phyloP scores from a whole-genome alignment of 2,329 filamentous ascomycete genomes.

The Ophiostoma triangulosporum region DNA sequence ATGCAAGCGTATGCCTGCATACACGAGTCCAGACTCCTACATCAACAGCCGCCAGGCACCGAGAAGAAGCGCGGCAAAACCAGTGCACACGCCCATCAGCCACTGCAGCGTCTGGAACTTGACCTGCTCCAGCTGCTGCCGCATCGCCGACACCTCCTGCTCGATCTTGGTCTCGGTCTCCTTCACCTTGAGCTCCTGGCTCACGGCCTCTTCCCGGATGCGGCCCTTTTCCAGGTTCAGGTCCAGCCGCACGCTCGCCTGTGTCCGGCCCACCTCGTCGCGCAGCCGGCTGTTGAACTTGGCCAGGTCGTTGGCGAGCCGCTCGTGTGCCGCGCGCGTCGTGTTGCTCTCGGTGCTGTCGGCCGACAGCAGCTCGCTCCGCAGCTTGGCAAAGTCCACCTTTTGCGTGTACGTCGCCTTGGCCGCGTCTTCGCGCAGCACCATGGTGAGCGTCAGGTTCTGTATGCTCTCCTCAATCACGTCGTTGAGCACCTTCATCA shows the following conservation, averaged over 20 bases:
- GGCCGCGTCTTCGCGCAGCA: slow-evolving; percentile 82
- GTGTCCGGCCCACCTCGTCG: slow-evolving; percentile 88
- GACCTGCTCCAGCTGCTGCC: slow-evolving; percentile 88
- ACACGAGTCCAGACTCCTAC: slow-evolving; percentile 22
- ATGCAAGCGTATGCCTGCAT: background rate
- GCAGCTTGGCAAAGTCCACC: slow-evolving; percentile 94
- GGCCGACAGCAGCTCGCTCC: slow-evolving; percentile 81
- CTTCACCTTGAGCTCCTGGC: slow-evolving; percentile 95
- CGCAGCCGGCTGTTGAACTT: slow-evolving; percentile 81
- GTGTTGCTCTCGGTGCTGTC: slow-evolving; percentile 85
- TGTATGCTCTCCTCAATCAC: slow-evolving; percentile 98
- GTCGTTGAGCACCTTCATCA: slow-evolving; percentile 95
- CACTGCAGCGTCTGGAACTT: slow-evolving; percentile 98
- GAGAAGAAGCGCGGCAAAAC: slow-evolving; percentile 51
- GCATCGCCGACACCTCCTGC: slow-evolving; percentile 81
- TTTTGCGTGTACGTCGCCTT: slow-evolving; percentile 75
- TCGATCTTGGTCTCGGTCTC: slow-evolving; percentile 98
- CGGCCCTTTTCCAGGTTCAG: slow-evolving; percentile 93
- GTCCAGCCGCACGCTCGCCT: slow-evolving; percentile 83
- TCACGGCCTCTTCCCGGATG: slow-evolving; percentile 90
- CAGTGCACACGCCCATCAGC: slow-evolving; percentile 75
- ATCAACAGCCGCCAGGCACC: slow-evolving; percentile 60
- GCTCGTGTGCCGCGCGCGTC: slow-evolving; percentile 80
- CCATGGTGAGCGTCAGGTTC: slow-evolving; percentile 95
- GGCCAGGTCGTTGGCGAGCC: slow-evolving; percentile 83